Evolutionary conservation across 2,329 filamentous ascomycete genomes (phyloP).

Genomic region (Hansfordia pulvinata): DNA sequence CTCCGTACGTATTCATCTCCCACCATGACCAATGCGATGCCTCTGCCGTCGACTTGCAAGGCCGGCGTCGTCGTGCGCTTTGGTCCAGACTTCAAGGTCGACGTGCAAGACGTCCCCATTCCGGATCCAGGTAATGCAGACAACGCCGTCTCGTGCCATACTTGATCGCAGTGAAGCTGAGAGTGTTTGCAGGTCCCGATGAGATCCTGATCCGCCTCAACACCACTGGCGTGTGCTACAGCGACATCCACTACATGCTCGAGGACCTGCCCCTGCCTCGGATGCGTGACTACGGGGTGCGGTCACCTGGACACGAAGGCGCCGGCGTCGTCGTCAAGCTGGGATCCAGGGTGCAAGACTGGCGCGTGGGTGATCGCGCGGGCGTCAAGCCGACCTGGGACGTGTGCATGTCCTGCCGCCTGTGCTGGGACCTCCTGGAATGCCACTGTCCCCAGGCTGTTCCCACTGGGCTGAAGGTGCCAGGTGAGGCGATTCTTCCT

Average conservation of each 20-base stretch:
- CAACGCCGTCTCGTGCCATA: slow-evolving; percentile 20
- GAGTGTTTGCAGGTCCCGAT: slow-evolving; percentile 4
- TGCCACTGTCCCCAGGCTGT: slow-evolving; percentile 14
- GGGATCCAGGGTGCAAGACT: slow-evolving; percentile 17
- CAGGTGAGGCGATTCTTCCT: slow-evolving; percentile 1
- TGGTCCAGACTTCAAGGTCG: slow-evolving; percentile 31
- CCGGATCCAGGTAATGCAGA: slow-evolving; percentile 26
- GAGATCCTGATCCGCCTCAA: slow-evolving; percentile 8
- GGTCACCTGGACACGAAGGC: slow-evolving; percentile 22
- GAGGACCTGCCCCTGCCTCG: slow-evolving; percentile 5
- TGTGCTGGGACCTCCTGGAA: slow-evolving; percentile 19
- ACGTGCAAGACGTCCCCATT: slow-evolving; percentile 31
- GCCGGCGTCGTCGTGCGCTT: slow-evolving; percentile 35
- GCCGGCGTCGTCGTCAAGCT: slow-evolving; percentile 19
- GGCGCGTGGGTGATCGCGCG: slow-evolving; percentile 21
- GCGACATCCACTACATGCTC: slow-evolving; percentile 8
- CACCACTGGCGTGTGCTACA: slow-evolving; percentile 7
- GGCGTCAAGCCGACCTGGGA: slow-evolving; percentile 21
- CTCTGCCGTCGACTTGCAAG: too few species aligned
- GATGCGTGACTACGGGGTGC: slow-evolving; percentile 5
- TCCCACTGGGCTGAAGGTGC: slow-evolving; percentile 6
- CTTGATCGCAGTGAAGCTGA: neutral
- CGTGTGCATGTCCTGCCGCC: slow-evolving; percentile 20
- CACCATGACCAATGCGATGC: too few species aligned
- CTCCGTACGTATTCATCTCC: too few species aligned